Percentiles rank a stretch among this genome's conserved stretches.
Evolutionary conservation across 495 filamentous ascomycete genomes (phyloP).

Genomic region (Elaphomyces granulatus): DNA sequence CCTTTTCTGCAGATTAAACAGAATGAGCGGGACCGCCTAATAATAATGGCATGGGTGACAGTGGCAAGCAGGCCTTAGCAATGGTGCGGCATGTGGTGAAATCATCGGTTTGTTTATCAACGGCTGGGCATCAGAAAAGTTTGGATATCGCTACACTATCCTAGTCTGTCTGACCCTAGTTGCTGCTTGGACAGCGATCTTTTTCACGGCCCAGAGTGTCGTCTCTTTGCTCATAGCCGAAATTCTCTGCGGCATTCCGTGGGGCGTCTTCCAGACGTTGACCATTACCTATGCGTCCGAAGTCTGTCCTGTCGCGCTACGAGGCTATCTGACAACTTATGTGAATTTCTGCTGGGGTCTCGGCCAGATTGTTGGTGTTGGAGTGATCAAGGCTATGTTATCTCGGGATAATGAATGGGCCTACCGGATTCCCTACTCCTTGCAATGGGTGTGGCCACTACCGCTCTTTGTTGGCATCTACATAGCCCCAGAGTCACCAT

Average conservation of each 20-base stretch:
- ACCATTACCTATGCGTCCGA: constrained; percentile 73
- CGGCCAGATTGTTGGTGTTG: constrained; percentile 61
- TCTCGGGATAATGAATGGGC: constrained; percentile 45
- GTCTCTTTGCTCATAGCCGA: constrained; percentile 55
- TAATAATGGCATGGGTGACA: constrained; percentile 7
- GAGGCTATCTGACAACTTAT: constrained; percentile 63
- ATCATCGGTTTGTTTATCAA: constrained; percentile 66
- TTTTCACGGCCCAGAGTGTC: constrained; percentile 62
- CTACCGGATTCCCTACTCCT: constrained; percentile 53
- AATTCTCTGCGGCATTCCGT: constrained; percentile 65
- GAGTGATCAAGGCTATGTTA: constrained; percentile 54
- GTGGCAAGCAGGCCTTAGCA: constrained; percentile 68
- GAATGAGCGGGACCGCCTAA: not conserved
- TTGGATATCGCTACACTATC: constrained; percentile 60
- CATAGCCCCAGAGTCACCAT: constrained; percentile 64
- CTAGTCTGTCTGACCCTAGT: constrained; percentile 51
- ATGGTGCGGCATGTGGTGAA: constrained; percentile 51
- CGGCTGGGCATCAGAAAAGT: constrained; percentile 58
- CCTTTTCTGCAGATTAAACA: not conserved
- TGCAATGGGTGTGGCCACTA: constrained; percentile 80
- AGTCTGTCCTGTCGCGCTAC: constrained; percentile 57
- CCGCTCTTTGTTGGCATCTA: constrained; percentile 57
- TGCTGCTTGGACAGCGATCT: constrained; percentile 56
- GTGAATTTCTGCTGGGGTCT: constrained; percentile 76
- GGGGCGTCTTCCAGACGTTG: constrained; percentile 72